Conservation (phyloP, 2,329 filamentous ascomycete species). For the Magnaporthiopsis poae region DNA sequence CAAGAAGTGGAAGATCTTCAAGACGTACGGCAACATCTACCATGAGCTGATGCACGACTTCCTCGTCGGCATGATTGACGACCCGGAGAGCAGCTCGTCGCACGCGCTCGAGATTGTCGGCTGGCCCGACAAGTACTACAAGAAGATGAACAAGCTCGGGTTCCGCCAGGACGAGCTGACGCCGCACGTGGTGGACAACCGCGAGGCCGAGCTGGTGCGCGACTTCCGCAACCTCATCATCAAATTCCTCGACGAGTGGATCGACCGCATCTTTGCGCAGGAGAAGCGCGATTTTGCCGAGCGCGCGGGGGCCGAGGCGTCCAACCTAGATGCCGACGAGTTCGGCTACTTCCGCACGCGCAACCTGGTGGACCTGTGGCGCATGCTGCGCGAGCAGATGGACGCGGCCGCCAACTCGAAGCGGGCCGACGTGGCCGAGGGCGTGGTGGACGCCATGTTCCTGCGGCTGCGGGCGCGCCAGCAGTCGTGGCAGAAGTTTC, state of each 20-base stretch:
- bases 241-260: constrained; percentile 92
- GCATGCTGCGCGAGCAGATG: constrained; percentile 90
- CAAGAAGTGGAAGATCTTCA: constrained; percentile 91
- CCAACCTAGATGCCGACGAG: constrained; percentile 73
- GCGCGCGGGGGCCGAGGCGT: constrained; percentile 56
- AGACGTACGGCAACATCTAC: constrained; percentile 82
- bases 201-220: constrained; percentile 79
- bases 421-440: constrained; percentile 82
- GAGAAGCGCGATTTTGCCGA: constrained; percentile 75
- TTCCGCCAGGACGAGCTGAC: constrained; percentile 65
- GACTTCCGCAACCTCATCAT: constrained; percentile 95
- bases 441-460: constrained; percentile 94
- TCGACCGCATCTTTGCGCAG: constrained; percentile 77
- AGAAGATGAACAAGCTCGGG: constrained; percentile 86
- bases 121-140: constrained; percentile 92
- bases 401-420: constrained; percentile 75
- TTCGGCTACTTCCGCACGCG: constrained; percentile 87
- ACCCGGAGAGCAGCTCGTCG: constrained; percentile 71
- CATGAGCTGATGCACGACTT: constrained; percentile 94
- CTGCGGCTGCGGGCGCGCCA: constrained; percentile 73
- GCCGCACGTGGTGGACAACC: constrained; percentile 81
- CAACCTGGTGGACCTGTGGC: constrained; percentile 89
- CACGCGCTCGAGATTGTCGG: constrained; percentile 87
- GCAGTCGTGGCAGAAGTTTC: constrained; percentile 74
- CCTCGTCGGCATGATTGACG: constrained; percentile 70